These are phyloP conservation scores for Saccharomycopsis guyanensis DNA, from an alignment of 805 yeast species.

Conservation along the genomic window DNA sequence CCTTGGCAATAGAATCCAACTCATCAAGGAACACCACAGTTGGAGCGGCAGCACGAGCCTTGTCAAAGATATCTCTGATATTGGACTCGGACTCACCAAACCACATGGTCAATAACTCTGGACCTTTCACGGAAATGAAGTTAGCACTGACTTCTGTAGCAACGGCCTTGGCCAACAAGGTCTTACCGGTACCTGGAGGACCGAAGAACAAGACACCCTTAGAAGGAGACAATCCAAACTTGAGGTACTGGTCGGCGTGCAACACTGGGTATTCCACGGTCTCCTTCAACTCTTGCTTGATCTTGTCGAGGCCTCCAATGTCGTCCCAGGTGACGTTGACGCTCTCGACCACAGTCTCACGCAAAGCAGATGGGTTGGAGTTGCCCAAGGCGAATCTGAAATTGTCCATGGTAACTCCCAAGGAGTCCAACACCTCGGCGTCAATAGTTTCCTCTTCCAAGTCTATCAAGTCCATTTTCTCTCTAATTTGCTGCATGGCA, in stretches of 20 bases:
- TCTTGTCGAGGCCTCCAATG: constrained; percentile 95
- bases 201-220: constrained; percentile 98
- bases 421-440: constrained; percentile 90
- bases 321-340: constrained; percentile 99
- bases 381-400: constrained; percentile 96
- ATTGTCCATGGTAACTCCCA: constrained; percentile 98
- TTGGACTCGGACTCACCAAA: constrained; percentile 97
- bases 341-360: constrained; percentile 98
- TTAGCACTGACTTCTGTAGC: constrained; percentile 99
- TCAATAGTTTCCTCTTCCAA: constrained; percentile 94
- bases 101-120: constrained; percentile 97
- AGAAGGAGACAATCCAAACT: constrained; percentile 95
- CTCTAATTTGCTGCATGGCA: constrained; percentile 99
- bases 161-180: constrained; percentile 95
- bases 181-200: constrained; percentile 99
- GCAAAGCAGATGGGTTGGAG: constrained; percentile 96
- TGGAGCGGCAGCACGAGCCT: constrained; percentile 99
- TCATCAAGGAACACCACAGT: constrained; percentile 98
- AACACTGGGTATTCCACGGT: constrained; percentile 98
- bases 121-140: constrained; percentile 95
- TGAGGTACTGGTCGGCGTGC: constrained; percentile 98
- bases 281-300: constrained; percentile 95
- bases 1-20: constrained; percentile 94
- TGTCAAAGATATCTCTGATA: constrained; percentile 95
- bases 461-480: constrained; percentile 97